Evolutionary conservation across 2,329 filamentous ascomycete species (phyloP), one percentile per base, ranked within the genome.

Genomic region (Kalmusia sp.): DNA sequence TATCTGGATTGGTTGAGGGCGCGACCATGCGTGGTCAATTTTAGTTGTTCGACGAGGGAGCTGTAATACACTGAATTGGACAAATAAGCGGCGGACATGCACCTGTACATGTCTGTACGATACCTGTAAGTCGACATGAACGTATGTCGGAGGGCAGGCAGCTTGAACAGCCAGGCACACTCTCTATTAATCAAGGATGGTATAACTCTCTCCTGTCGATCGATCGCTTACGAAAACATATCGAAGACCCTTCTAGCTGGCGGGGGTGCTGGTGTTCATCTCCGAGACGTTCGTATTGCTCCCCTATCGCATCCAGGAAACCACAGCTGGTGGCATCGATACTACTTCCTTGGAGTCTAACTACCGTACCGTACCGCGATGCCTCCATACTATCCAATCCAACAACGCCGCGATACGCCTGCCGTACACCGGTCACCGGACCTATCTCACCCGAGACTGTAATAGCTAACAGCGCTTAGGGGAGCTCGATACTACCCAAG

Each of bases 401-500:
- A 15, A 30, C 22, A n/a, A 40, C 4, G 55, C 12, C 40, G 39
- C 24, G 46, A 58, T 41, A 54, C 52, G 17, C 45, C 54, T 43
- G 43, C 46, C 15, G 44, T 37, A 61, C 17, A 43, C 49, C 38
- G 14, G 40, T 34, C 53, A 54, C 27, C n/a, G 46, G 19, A 48
- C 55, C n/a, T 11, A 17, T 19, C 11, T 53, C 12, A 25, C 41
- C 9, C 40, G 46, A 34, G 22, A 48, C 55, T 35, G 55, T 50
- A 19, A 52, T 55, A 21, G 43, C 28, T 6, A 52, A 52, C 46
- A 45, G 33, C 30, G 41, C 47, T 35, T 34, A 37, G 21, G 34
- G 4, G 43, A 57, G 44, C 45, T 31, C 39, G 33, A 54, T 58
- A 52, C 50, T 49, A 63, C 51, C 17, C 51, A 58, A 55, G 51